Base-by-base conservation (phyloP, 1,284 basidiomycete genomes). In the Fistulinella staudtii region DNA sequence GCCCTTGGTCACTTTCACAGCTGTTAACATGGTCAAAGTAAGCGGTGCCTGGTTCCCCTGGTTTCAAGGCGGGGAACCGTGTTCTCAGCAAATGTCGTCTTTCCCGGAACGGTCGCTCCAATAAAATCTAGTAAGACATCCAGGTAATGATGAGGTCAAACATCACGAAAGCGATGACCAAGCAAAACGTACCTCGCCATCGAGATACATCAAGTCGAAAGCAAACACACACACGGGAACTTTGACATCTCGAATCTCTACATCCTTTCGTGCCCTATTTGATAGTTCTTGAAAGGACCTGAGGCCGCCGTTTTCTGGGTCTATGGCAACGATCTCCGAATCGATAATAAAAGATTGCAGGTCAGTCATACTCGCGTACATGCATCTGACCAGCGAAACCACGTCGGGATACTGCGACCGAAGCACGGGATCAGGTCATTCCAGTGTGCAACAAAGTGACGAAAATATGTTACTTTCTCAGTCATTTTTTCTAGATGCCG, bases 401-500 rank as follows among this genome's bases (percentile, higher is more conserved):
- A 96, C 77, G 65, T 97, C 93, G 10, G 93, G 93, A 63, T 96
- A 97, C 84, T 93, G 66, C 46, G 25, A 51, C 46, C 52, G 48
- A 55, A 33, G 49, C 47, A 57, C 55, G 48, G 30, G 42, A 54
- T 50, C 21, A 50, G 45, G 23, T 25, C 36, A 25, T 36, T 30
- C 13, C 6, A 33, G n/a, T 38, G 21, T 18, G 24, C 20, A 17
- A 24, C 40, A 29, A 49, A 27, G 44, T 21, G 46, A 55, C 40
- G 44, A 41, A 33, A 42, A 36, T 41, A 34, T 11, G 33, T 55
- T 58, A 79, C 85, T 71, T 93, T 92, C 51, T 81, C 79, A 3
- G 90, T 93, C 89, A 93, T 93, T 57, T 93, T 85, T 66, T 95
- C 93, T 21, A 96, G 70, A 69, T 95, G 92, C 24, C 92, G 77